Percentiles rank a stretch among this genome's conserved stretches.
Conservation (phyloP, 2,329 filamentous ascomycete genomes). For the Alternaria sp. region DNA sequence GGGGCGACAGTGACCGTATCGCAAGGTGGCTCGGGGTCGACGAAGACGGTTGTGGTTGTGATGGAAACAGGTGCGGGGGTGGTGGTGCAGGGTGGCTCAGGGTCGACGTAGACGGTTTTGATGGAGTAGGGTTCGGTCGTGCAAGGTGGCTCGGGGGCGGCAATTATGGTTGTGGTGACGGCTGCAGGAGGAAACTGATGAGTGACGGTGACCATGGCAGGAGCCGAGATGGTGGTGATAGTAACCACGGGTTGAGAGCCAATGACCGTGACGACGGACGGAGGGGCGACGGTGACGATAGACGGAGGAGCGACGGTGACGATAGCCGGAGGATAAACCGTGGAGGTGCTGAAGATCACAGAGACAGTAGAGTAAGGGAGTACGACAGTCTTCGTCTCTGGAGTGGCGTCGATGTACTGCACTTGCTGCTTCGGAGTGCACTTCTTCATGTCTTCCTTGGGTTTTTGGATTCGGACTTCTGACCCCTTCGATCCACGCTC, state of each 20-base stretch:
- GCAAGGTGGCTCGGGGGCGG: background rate
- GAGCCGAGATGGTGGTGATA: background rate
- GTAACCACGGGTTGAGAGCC: background rate
- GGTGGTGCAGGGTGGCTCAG: background rate
- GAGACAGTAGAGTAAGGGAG: background rate
- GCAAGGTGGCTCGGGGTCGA: background rate
- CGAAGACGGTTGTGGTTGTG: background rate
- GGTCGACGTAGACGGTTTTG: background rate
- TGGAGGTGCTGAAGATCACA: background rate
- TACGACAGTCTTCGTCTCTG: background rate
- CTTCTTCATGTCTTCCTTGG: conserved; percentile 5
- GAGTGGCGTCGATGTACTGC: conserved; percentile 9
- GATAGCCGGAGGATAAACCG: background rate
- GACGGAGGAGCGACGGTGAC: background rate
- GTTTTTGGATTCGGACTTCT: conserved; percentile 23
- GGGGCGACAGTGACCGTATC: background rate
- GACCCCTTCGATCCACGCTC: conserved; percentile 16
- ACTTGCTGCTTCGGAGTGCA: background rate
- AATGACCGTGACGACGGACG: background rate
- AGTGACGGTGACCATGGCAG: background rate
- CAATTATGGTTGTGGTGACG: background rate
- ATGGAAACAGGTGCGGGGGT: background rate
- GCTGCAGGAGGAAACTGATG: background rate
- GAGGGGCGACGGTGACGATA: background rate
- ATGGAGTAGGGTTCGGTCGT: background rate